Evolutionary conservation across 805 yeast genomes (phyloP).

Genomic region (Saturnispora mendoncae): DNA sequence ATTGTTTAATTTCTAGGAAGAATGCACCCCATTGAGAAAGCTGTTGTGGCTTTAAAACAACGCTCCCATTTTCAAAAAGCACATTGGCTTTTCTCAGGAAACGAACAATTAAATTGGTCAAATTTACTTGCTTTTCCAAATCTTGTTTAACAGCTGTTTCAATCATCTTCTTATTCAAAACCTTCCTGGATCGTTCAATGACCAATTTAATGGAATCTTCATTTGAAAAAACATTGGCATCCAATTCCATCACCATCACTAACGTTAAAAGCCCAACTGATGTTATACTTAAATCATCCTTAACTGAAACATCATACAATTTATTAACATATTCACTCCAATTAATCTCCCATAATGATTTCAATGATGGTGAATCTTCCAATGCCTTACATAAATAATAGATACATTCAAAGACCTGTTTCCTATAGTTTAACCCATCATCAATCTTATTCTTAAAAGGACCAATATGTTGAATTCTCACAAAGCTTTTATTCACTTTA

Average conservation of each 20-base stretch:
- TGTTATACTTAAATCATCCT: slow-evolving; percentile 55
- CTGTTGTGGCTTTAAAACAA: slow-evolving; percentile 17
- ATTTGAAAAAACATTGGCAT: slow-evolving; percentile 19
- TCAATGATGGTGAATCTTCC: slow-evolving; percentile 21
- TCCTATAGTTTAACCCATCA: slow-evolving; percentile 65
- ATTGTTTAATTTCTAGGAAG: slow-evolving; percentile 8
- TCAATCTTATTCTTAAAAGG: slow-evolving; percentile 80
- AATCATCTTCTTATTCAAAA: slow-evolving; percentile 40
- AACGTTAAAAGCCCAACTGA: slow-evolving; percentile 42
- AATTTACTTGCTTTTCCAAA: slow-evolving; percentile 46
- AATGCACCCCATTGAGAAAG: slow-evolving; percentile 20
- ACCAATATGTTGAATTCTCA: slow-evolving; percentile 69
- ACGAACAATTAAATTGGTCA: slow-evolving; percentile 26
- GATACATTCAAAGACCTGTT: slow-evolving; percentile 60
- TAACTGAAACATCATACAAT: slow-evolving; percentile 41
- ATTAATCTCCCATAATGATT: slow-evolving; percentile 17
- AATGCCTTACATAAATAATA: slow-evolving; percentile 40
- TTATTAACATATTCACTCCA: slow-evolving; percentile 28
- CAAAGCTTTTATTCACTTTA: slow-evolving; percentile 43
- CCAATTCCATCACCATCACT: slow-evolving; percentile 30
- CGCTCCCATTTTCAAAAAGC: slow-evolving; percentile 15
- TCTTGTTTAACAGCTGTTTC: slow-evolving; percentile 64
- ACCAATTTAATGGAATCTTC: slow-evolving; percentile 12
- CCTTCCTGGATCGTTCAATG: slow-evolving; percentile 32
- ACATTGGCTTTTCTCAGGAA: slow-evolving; percentile 22